Evolutionary conservation across 192 early-diverging fungal genomes (phyloP).

Genomic region (Coemansia reversa): DNA sequence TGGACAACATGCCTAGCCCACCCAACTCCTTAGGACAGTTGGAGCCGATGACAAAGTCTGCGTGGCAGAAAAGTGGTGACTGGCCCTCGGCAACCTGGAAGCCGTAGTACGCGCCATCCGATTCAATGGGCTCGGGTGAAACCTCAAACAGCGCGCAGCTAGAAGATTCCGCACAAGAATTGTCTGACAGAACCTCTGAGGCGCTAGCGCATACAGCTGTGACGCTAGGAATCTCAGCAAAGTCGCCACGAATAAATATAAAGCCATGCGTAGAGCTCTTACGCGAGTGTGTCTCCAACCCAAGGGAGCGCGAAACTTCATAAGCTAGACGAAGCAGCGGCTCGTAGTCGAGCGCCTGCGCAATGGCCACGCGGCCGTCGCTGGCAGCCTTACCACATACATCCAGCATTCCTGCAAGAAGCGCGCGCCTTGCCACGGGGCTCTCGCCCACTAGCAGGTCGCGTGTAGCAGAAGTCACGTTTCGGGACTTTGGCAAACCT

Average conservation of each 20-base stretch:
- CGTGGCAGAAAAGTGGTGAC: slow-evolving; percentile 53
- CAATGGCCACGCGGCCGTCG: slow-evolving; percentile 21
- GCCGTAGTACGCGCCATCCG: slow-evolving; percentile 35
- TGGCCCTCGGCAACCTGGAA: slow-evolving; percentile 46
- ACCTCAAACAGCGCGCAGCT: slow-evolving; percentile 25
- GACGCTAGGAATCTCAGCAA: slow-evolving; percentile 21
- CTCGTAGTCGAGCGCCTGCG: slow-evolving; percentile 27
- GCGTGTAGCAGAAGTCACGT: slow-evolving; percentile 17
- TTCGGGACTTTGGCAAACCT: slow-evolving; percentile 4
- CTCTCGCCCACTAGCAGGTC: slow-evolving; percentile 29
- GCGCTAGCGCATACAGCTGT: slow-evolving; percentile 12
- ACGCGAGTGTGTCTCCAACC: slow-evolving; percentile 33
- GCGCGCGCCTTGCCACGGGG: slow-evolving; percentile 16
- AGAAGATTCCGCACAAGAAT: not conserved
- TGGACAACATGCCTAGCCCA: slow-evolving; percentile 97
- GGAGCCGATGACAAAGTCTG: slow-evolving; percentile 55
- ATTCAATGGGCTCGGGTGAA: slow-evolving; percentile 11
- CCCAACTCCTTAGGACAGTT: slow-evolving; percentile 91
- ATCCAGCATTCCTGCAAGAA: slow-evolving; percentile 46
- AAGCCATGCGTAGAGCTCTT: slow-evolving; percentile 28
- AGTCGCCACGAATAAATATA: slow-evolving; percentile 29
- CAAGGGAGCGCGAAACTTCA: slow-evolving; percentile 45
- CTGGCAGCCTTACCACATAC: slow-evolving; percentile 27
- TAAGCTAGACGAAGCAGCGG: slow-evolving; percentile 40
- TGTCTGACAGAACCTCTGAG: not conserved